Evolutionary conservation across 1,284 basidiomycete genomes (phyloP), one percentile per base, ranked within the genome.

Genomic region (Puccinia sorghi): DNA sequence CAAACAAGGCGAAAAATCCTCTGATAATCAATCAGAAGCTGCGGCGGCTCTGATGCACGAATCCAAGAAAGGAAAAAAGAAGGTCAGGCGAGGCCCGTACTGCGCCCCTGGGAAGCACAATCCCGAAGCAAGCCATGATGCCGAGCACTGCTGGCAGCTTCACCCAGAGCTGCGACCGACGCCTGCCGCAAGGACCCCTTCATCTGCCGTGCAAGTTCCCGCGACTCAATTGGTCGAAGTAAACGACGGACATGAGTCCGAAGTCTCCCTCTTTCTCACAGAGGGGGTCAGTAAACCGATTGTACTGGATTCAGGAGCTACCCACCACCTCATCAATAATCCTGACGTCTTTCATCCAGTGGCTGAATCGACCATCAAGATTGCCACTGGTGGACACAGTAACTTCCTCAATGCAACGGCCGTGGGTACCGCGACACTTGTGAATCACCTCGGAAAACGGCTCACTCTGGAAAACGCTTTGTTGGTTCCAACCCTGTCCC

Each of bases 261-360:
- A 59, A 7, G 57, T 59, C 2, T 59, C 32, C 2, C 3, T 37
- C 5, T 17, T 37, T 1, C 57, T 59, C 12, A 27, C 27, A 0
- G n/a, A 57, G 17, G 12, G 11, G 3, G 12, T 3, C 0, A 37
- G 27, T 27, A 59, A 59, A 15, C 32, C 57, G 13, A 37, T 59
- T 59, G 64, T 67, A 15, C 46, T 67, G 2, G 64, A 67, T 2
- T 15, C 41, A 4, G 64, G 64, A 46, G 64, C 37, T 3, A 67
- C 64, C 0, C 64, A 67, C 41, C 64, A 67, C 39, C 43, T 67
- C 41, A n/a, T 67, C 39, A 67, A 67, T 20, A 46, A 43, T 15
- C 41, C 41, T 1, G 39, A 20, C 3, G 17, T 46, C 1, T 67
- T 67, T 25, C 22, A 32, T 3, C n/a, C 2, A 2, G 13, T 9